phyloP scores from a whole-genome alignment of 2,329 filamentous ascomycete species.

The Cladophialophora bantiana region DNA sequence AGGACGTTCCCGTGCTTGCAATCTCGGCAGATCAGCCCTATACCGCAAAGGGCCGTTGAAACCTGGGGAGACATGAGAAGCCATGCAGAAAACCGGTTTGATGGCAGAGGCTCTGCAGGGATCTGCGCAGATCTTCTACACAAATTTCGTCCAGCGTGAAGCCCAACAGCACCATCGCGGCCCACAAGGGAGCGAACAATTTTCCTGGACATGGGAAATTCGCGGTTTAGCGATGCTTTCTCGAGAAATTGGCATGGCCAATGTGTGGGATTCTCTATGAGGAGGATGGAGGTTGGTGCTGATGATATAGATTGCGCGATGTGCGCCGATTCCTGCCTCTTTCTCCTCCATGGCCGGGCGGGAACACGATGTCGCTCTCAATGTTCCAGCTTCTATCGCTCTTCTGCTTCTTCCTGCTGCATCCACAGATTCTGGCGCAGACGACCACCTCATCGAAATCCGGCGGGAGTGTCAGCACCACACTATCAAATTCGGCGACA shows the following conservation, averaged over 20 bases:
- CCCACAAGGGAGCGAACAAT: conserved; percentile 1
- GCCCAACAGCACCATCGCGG: background rate
- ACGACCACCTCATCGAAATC: conserved; percentile 4
- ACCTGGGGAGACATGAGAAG: conserved; percentile 9
- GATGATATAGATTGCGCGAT: conserved; percentile 1
- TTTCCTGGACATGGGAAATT: conserved; percentile 17
- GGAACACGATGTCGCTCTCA: conserved; percentile 7
- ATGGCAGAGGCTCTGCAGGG: conserved; percentile 13
- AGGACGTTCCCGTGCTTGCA: background rate
- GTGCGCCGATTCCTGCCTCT: background rate
- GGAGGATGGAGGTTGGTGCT: background rate
- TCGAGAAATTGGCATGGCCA: conserved; percentile 16
- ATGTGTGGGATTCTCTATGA: background rate
- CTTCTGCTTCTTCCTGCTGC: background rate
- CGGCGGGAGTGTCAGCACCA: conserved; percentile 21
- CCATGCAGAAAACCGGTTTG: conserved; percentile 21
- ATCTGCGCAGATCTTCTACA: conserved; percentile 23
- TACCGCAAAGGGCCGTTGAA: conserved; percentile 21
- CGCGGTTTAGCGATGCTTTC: conserved; percentile 3
- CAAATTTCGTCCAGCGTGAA: background rate
- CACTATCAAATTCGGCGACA: conserved; percentile 41
- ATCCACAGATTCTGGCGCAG: conserved; percentile 6
- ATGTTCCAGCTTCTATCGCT: conserved; percentile 1
- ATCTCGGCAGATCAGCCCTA: conserved; percentile 20
- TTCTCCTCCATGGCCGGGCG: background rate